Conservation (phyloP, 345 rosid genomes). For the Brassica carinata region DNA sequence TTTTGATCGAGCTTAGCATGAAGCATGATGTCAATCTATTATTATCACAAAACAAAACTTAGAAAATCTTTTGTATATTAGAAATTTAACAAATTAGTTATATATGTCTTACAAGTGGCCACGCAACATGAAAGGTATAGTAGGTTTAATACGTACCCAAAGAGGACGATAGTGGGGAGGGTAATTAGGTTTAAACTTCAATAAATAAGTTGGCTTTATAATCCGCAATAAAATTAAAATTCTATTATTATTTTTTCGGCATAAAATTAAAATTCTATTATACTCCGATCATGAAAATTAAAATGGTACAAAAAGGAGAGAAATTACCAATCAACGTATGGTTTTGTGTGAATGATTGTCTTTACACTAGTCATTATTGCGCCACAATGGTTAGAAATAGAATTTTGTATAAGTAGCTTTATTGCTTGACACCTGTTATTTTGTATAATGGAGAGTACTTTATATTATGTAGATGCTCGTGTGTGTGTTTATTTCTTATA, state of each 20-base stretch:
- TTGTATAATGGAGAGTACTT: conserved; percentile 28
- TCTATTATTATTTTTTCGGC: too few relatives aligned
- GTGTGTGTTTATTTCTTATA: neutral
- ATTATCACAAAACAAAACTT: neutral
- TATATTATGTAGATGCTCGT: conserved; percentile 27
- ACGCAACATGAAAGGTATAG: conserved; percentile 18
- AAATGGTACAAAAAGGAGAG: conserved; percentile 6
- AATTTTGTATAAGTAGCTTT: conserved; percentile 47
- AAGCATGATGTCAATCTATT: neutral
- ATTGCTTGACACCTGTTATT: conserved; percentile 57
- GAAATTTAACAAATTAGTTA: neutral
- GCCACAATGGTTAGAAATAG: conserved; percentile 30
- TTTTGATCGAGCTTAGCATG: neutral
- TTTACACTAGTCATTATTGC: conserved; percentile 46
- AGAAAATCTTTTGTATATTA: neutral
- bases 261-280: neutral
- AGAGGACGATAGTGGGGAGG: conserved; percentile 37
- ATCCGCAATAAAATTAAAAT: conserved; percentile 22
- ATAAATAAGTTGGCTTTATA: neutral
- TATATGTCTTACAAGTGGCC: conserved; percentile 6
- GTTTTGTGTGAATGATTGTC: conserved; percentile 54
- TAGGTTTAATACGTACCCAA: conserved; percentile 39
- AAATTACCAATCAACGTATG: conserved; percentile 50
- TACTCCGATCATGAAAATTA: neutral
- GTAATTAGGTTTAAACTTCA: conserved; percentile 27